These are phyloP conservation scores for Penicillium herquei DNA, from an alignment of 495 filamentous ascomycete genomes.

Conservation along the genomic window DNA sequence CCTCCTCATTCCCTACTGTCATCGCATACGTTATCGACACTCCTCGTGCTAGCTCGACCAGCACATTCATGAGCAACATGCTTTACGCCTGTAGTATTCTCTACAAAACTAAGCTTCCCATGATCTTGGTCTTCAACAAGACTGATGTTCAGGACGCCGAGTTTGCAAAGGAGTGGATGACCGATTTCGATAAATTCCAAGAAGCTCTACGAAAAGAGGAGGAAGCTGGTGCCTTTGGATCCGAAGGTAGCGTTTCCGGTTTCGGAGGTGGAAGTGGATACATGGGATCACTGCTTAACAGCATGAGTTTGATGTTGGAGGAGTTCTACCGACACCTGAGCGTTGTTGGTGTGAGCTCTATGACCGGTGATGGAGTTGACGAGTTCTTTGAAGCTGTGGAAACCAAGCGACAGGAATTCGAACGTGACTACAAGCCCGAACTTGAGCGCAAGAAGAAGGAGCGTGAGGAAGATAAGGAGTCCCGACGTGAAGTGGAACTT, in stretches of 20 bases:
- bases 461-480: constrained; percentile 68
- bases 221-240: constrained; percentile 70
- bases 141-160: constrained; percentile 87
- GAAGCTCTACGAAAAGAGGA: constrained; percentile 78
- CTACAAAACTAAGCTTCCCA: constrained; percentile 96
- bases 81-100: constrained; percentile 96
- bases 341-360: constrained; percentile 88
- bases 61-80: constrained; percentile 99
- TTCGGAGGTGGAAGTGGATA: constrained; percentile 81
- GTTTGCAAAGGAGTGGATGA: constrained; percentile 99
- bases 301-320: constrained; percentile 96
- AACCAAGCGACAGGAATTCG: constrained; percentile 85
- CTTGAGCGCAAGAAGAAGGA: constrained; percentile 75
- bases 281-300: constrained; percentile 94
- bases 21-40: constrained; percentile 98
- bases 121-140: constrained; percentile 99
- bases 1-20: constrained; percentile 90
- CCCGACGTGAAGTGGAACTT: constrained; percentile 72
- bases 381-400: constrained; percentile 89
- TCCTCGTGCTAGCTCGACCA: constrained; percentile 84
- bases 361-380: constrained; percentile 87
- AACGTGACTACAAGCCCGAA: constrained; percentile 88
- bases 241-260: constrained; percentile 61
- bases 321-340: constrained; percentile 95
- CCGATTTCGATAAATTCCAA: constrained; percentile 95